phyloP scores from a whole-genome alignment of 2,329 filamentous ascomycete genomes.

The Lachnellula willkommii region DNA sequence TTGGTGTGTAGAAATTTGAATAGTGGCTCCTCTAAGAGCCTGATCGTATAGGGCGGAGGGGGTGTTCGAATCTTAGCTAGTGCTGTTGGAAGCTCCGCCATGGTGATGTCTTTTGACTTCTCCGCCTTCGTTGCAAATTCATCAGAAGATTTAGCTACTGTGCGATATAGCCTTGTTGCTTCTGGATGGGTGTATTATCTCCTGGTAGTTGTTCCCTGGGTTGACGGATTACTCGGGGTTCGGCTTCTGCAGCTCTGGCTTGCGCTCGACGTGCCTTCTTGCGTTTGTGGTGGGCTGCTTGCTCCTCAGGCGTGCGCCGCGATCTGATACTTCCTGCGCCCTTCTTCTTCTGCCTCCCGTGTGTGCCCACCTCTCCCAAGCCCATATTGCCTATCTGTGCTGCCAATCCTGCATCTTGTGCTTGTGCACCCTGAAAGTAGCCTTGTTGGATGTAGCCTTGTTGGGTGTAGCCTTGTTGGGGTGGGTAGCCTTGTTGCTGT shows the following conservation, averaged over 20 bases:
- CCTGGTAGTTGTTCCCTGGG: not conserved
- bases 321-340: conserved; percentile 27
- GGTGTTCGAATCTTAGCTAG: not conserved
- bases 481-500: conserved; percentile 18
- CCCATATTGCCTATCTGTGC: conserved; percentile 76
- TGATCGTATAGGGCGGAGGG: not conserved
- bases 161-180: not conserved
- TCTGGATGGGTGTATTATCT: not conserved
- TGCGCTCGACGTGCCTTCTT: no score
- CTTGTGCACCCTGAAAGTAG: conserved; percentile 25
- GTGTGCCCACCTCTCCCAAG: conserved; percentile 48
- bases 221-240: not conserved
- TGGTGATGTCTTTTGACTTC: not conserved
- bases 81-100: no score
- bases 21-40: no score
- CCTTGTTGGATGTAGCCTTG: no score
- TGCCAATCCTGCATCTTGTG: conserved; percentile 49
- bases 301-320: no score
- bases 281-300: no score
- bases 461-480: conserved; percentile 9
- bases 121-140: not conserved
- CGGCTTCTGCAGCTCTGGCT: no score
- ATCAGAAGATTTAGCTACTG: not conserved
- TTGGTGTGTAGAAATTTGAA: no score
- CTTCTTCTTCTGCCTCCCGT: conserved; percentile 74